Evolutionary conservation across 2,329 filamentous ascomycete species (phyloP), one percentile per base, ranked within the genome.

Genomic region (Ascochyta pisi): DNA sequence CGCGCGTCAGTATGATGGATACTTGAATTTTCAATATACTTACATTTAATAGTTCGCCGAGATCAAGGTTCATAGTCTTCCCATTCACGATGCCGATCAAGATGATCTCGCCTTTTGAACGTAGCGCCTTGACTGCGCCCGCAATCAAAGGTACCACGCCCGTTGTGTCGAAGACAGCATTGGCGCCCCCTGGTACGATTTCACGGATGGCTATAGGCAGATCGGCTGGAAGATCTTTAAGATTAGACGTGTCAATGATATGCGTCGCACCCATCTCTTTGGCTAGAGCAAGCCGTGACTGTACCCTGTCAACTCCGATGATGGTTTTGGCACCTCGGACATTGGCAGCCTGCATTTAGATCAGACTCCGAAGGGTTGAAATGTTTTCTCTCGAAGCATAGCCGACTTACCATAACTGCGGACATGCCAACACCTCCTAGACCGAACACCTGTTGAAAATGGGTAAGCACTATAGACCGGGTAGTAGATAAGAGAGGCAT

Each of bases 121-220:
- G 69, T 5, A 81, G 76, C 31, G 76, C 76, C 2, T 78, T 71
- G 2, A 83, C 57, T 1, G 75, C 77, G 3, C 78, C 77, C 8
- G 77, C 69, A 15, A 83, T 68, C 52, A 83, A 57, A 35, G 76
- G 54, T 34, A 76, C 69, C 0, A 76, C 76, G 0, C 80, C 83
- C 1, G 80, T 84, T 0, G 82, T 83, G 50, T 85, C 83, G 46
- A 85, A 74, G 4, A 75, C 75, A 31, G 83, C 70, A 2, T 76
- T 79, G 0, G 79, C 73, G 0, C 82, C 82, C 0, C 76, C 56
- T 0, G 62, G 57, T 0, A 73, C 71, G 3, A 77, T 58, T 6
- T 73, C 71, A 16, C 67, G 62, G 16, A 81, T 68, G 3, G 73
- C 74, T 31, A 74, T 66, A 0, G 64, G 66, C 1, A 81, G 60